Conservation (phyloP, 108 stramenopile species). For the Discostella stelligeroides region DNA sequence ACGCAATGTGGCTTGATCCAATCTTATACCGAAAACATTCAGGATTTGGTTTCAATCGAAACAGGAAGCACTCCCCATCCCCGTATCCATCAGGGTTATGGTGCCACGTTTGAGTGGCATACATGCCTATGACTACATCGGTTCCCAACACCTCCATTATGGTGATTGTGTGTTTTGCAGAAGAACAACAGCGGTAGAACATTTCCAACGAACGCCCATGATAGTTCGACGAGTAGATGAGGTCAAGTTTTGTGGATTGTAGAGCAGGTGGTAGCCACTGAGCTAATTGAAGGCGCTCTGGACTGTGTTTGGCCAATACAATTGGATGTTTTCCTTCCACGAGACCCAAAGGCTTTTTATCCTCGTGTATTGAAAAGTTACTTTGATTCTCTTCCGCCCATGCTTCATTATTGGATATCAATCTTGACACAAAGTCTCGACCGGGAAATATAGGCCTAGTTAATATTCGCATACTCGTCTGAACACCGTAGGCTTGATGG, state of each 20-base stretch:
- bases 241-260: slow-evolving; percentile 50
- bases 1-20: slow-evolving; percentile 11
- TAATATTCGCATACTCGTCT: slow-evolving; percentile 27
- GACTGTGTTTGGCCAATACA: slow-evolving; percentile 36
- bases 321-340: slow-evolving; percentile 39
- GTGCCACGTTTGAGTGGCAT: slow-evolving; percentile 46
- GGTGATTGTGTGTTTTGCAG: slow-evolving; percentile 44
- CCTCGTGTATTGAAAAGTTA: slow-evolving; percentile 29
- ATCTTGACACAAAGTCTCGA: slow-evolving; percentile 30
- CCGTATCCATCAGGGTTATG: slow-evolving; percentile 47
- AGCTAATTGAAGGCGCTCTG: slow-evolving; percentile 32
- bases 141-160: slow-evolving; percentile 51
- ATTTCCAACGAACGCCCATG: slow-evolving; percentile 50
- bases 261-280: slow-evolving; percentile 48
- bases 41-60: slow-evolving; percentile 41
- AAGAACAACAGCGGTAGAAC: slow-evolving; percentile 48
- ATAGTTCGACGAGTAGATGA: slow-evolving; percentile 51
- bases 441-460: slow-evolving; percentile 44
- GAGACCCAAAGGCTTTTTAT: slow-evolving; percentile 41
- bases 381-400: slow-evolving; percentile 43
- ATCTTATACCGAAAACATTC: slow-evolving; percentile 46
- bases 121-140: slow-evolving; percentile 51
- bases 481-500: slow-evolving; percentile 41
- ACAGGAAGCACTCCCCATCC: slow-evolving; percentile 50
- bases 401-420: slow-evolving; percentile 41